Evolutionary conservation across 2,329 filamentous ascomycete genomes (phyloP), one percentile per base, ranked within the genome.

Genomic region (Aspergillus carbonarius): DNA sequence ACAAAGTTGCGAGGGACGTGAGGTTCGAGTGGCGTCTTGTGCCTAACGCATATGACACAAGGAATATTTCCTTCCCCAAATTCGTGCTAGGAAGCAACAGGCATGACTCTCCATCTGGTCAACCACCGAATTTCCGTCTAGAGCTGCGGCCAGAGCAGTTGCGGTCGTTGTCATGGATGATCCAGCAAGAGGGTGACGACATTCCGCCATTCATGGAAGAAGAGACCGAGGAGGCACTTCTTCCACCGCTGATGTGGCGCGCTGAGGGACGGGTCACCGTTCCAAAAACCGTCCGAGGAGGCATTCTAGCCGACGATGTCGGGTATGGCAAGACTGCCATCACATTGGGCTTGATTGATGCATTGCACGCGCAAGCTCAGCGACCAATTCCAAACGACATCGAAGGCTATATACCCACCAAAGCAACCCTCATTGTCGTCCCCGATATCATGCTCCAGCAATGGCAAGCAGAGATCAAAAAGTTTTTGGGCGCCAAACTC

Each of bases 241-340:
- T 87, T 12, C 65, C 75, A 0, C 67, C 77, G 20, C 66, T 87
- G 30, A 78, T 81, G 10, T 88, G 85, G 83, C 80, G 83, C 58
- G 79, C 80, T 2, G 86, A 88, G 68, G 85, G n/a, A 64, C 78
- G 59, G 68, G 76, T 35, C 23, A 70, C n/a, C 50, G 76, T 54
- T 35, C 59, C 32, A 61, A 70, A 67, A 35, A 55, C 60, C 10
- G 62, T 87, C 40, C 80, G 79, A 17, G 87, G 87, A 12, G 87
- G 87, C 5, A 78, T 89, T 17, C 76, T 88, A 34, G 86, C 86
- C 2, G 85, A 88, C 65, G 79, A 84, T 46, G 85, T 88, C 34
- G 86, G 85, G 0, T 89, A 87, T 66, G 88, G 88, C 0, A 90
- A 90, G 66, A 90, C 87, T 0, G 81, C 85, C 1, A 81, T 83